These are phyloP conservation scores for Coniferiporia sulphurascens DNA, from an alignment of 1,284 basidiomycete genomes.

Conservation along the genomic window DNA sequence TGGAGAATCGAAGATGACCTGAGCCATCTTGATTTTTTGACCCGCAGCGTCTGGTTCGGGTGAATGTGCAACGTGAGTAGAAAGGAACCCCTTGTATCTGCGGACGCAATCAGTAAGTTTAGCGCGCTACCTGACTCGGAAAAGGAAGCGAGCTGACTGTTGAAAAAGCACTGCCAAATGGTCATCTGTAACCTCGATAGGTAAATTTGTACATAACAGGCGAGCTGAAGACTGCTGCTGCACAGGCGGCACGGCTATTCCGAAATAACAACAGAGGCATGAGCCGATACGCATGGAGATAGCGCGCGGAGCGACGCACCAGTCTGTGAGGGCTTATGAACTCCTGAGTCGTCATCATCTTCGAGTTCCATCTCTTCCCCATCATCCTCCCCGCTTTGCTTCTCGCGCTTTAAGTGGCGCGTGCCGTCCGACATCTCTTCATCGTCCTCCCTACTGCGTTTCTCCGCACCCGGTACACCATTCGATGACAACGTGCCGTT, in stretches of 20 bases:
- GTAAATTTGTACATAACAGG: slow-evolving; percentile 72
- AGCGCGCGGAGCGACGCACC: neutral
- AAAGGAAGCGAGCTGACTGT: slow-evolving; percentile 54
- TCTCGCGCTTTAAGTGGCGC: slow-evolving; percentile 63
- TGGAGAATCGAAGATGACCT: slow-evolving; percentile 68
- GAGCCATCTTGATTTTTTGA: slow-evolving; percentile 65
- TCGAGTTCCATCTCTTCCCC: slow-evolving; percentile 82
- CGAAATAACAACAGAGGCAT: slow-evolving; percentile 1
- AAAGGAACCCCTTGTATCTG: slow-evolving; percentile 75
- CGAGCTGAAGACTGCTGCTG: slow-evolving; percentile 61
- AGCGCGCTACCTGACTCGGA: slow-evolving; percentile 10
- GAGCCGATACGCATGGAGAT: neutral
- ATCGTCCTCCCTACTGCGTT: slow-evolving; percentile 68
- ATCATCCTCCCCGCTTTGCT: slow-evolving; percentile 57
- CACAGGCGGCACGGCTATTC: slow-evolving; percentile 28
- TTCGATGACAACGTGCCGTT: slow-evolving; percentile 18
- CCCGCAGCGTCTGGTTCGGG: slow-evolving; percentile 60
- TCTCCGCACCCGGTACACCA: slow-evolving; percentile 38
- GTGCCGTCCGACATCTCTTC: slow-evolving; percentile 53
- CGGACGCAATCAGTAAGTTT: neutral
- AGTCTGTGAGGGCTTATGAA: slow-evolving; percentile 25
- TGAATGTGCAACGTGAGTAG: slow-evolving; percentile 61
- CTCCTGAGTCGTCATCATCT: slow-evolving; percentile 57
- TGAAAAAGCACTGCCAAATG: slow-evolving; percentile 81
- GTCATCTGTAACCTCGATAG: slow-evolving; percentile 76